These are phyloP conservation scores for Pezicula radicicola DNA, from an alignment of 2,329 filamentous ascomycete genomes.

Conservation along the genomic window DNA sequence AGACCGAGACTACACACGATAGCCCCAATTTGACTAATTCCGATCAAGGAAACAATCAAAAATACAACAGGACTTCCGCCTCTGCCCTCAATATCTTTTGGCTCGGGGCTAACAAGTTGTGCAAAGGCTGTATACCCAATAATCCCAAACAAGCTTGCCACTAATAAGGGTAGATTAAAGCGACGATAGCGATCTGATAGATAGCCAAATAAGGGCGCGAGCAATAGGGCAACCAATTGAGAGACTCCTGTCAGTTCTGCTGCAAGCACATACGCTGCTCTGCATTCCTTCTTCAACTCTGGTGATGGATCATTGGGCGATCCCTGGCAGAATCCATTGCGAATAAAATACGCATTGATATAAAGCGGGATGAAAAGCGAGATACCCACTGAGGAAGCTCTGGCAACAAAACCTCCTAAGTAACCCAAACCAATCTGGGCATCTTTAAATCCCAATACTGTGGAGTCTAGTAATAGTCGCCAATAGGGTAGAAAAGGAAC, in stretches of 20 bases:
- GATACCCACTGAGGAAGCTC: slow-evolving; percentile 92
- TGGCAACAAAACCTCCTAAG: slow-evolving; percentile 88
- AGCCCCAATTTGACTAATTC: slow-evolving; percentile 90
- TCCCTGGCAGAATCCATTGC: slow-evolving; percentile 73
- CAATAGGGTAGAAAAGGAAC: slow-evolving; percentile 49
- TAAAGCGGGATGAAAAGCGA: slow-evolving; percentile 92
- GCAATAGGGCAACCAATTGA: slow-evolving; percentile 80
- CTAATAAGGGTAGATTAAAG: slow-evolving; percentile 71
- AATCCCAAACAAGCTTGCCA: slow-evolving; percentile 71
- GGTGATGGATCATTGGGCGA: slow-evolving; percentile 60
- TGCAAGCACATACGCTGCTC: slow-evolving; percentile 82
- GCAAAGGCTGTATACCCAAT: slow-evolving; percentile 77
- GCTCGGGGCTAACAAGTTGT: slow-evolving; percentile 73
- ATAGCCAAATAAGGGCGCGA: slow-evolving; percentile 84
- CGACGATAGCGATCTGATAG: slow-evolving; percentile 65
- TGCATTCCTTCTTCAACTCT: slow-evolving; percentile 82
- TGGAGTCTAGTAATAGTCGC: slow-evolving; percentile 57
- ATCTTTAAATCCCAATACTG: slow-evolving; percentile 71
- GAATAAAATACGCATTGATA: slow-evolving; percentile 86
- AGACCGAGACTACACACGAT: slow-evolving; percentile 95
- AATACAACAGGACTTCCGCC: slow-evolving; percentile 70
- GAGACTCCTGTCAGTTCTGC: slow-evolving; percentile 85
- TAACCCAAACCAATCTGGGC: slow-evolving; percentile 83
- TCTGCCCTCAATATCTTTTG: slow-evolving; percentile 57
- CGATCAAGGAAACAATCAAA: slow-evolving; percentile 74